Evolutionary conservation across 345 rosid species (phyloP), one percentile per base, ranked within the genome.

Genomic region (Ceriops zippeliana): DNA sequence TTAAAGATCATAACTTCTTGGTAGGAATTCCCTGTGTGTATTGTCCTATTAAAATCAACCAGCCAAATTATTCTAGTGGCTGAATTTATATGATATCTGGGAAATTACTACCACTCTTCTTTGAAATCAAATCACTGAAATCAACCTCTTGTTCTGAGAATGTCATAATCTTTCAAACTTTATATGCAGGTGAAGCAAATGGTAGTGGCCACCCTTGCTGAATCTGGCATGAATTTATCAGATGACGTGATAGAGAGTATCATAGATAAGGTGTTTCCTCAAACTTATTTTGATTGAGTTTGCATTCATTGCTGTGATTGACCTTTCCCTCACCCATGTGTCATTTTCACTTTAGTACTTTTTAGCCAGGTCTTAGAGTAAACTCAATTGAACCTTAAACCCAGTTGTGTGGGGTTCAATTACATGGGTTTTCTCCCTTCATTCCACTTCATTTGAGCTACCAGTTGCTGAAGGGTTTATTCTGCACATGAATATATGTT

Each of bases 131-230:
- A 54, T 54, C 22, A 26, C 22, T 42, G 0, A 42, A 2, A 11
- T 42, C 28, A 54, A 3, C 16, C 24, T 54, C 4, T 21, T 21
- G 30, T 9, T 22, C 15, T 54, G 59, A 47, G 65, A 31, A 5
- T 7, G 37, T 58, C 24, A 4, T 58, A 6, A 49, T 42, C 15
- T 15, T 31, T 26, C 46, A 22, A 17, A 24, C 38, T 67, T 62
- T 53, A 21, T 67, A 31, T 35, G 17, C 64, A 74, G 78, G 78
- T 69, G 49, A 74, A 75, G 62, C 78, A 75, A 75, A 75, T 75
- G 78, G 78, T 75, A 21, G 78, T 75, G 59, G 78, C 74, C 27
- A 75, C 78, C 3, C 78, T 75, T 27, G 78, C 78, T 49, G 78
- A 75, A 75, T 75, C 78, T 10, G 78, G 78, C 38, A 75, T 75